phyloP scores from a whole-genome alignment of 2,329 filamentous ascomycete species.

The Stromatinia cepivora region DNA sequence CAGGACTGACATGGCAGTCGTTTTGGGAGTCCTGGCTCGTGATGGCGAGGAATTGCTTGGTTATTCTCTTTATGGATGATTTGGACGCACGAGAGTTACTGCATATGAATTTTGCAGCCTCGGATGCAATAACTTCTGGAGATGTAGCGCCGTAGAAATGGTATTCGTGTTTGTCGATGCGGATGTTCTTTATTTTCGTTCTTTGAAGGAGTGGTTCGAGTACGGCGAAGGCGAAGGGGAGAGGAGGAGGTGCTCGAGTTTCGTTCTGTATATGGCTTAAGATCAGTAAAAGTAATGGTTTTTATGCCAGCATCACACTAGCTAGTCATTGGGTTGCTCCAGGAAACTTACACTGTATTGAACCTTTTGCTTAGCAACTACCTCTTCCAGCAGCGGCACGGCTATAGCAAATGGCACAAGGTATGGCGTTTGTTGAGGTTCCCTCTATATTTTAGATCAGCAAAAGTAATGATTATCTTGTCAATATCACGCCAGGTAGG shows the following conservation, averaged over 20 bases:
- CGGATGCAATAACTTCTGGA: neutral
- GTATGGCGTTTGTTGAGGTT: neutral
- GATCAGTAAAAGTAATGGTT: neutral
- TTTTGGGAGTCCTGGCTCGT: neutral
- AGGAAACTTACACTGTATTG: neutral
- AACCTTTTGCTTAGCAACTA: neutral
- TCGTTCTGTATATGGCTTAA: neutral
- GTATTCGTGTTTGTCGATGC: neutral
- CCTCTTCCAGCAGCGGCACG: neutral
- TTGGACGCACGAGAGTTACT: neutral
- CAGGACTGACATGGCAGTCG: neutral
- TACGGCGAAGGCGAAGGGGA: neutral
- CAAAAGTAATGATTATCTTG: neutral
- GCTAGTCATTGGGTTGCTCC: too few relatives aligned
- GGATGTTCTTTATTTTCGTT: neutral
- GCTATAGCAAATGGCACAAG: neutral
- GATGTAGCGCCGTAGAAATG: conserved; percentile 10
- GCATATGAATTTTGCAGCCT: conserved; percentile 18
- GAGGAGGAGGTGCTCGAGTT: neutral
- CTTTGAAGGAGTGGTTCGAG: neutral
- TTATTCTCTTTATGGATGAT: neutral
- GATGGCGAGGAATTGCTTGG: neutral
- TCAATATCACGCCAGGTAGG: too few relatives aligned
- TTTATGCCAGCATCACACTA: too few relatives aligned
- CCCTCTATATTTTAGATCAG: neutral